Percentiles rank a stretch among this genome's conserved stretches.
Conservation (phyloP, 805 yeast species). For the Kuraishia ogatae region DNA sequence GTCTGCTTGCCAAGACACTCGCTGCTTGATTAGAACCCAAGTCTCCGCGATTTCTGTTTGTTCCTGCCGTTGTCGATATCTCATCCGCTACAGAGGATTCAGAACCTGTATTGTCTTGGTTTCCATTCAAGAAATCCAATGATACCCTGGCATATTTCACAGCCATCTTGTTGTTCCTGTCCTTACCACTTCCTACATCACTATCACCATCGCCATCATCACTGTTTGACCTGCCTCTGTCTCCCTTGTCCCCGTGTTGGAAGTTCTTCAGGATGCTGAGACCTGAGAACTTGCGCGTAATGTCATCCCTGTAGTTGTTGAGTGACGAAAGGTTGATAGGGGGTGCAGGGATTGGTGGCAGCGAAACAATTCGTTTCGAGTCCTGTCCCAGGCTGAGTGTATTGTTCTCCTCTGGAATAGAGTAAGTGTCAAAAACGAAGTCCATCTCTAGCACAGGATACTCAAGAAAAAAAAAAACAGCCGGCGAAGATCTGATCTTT, state of each 20-base stretch:
- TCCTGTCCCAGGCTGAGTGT: background rate
- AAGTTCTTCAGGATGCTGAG: constrained; percentile 21
- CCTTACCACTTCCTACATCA: constrained; percentile 3
- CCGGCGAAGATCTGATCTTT: background rate
- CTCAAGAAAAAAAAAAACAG: background rate
- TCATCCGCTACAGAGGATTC: background rate
- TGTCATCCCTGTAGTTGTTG: constrained; percentile 23
- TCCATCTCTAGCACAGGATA: constrained; percentile 4
- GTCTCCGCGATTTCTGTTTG: background rate
- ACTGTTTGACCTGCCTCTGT: constrained; percentile 5
- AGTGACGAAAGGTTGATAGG: constrained; percentile 28
- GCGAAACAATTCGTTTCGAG: constrained; percentile 2
- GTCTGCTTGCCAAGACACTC: constrained; percentile 30
- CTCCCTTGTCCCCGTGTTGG: constrained; percentile 3
- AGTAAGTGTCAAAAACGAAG: constrained; percentile 10
- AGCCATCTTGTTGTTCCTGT: constrained; percentile 18
- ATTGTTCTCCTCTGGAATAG: background rate
- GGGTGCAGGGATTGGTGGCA: constrained; percentile 29
- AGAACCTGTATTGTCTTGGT: background rate
- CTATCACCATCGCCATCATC: constrained; percentile 5
- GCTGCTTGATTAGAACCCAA: constrained; percentile 6
- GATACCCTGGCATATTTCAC: constrained; percentile 42
- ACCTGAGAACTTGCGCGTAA: constrained; percentile 27
- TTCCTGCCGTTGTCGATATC: constrained; percentile 4
- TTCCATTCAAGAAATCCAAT: constrained; percentile 23